These are phyloP conservation scores for Neurospora terricola DNA, from an alignment of 495 filamentous ascomycete genomes.

Conservation along the genomic window DNA sequence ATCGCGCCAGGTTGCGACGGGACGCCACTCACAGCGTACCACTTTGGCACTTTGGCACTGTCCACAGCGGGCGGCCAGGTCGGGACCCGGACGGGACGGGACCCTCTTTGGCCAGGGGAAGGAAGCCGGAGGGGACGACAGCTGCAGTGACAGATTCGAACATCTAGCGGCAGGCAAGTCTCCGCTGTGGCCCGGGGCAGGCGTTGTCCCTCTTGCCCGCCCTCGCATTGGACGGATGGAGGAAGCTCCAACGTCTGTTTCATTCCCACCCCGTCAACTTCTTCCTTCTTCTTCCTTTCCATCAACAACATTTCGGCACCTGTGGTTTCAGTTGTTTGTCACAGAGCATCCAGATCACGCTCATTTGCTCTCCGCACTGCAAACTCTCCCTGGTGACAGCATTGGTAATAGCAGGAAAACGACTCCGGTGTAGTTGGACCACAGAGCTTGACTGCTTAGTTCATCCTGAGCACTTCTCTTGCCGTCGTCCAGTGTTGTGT, in stretches of 20 bases:
- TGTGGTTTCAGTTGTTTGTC: background rate
- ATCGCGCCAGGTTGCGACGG: background rate
- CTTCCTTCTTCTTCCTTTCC: background rate
- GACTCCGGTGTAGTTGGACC: background rate
- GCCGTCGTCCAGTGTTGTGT: background rate
- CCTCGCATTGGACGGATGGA: background rate
- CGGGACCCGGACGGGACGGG: background rate
- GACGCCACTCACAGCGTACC: background rate
- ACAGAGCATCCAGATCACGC: background rate
- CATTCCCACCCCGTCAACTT: background rate
- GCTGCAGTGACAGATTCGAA: background rate
- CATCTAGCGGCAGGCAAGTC: background rate
- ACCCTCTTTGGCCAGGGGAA: background rate
- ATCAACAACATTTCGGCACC: background rate
- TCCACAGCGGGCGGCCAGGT: background rate
- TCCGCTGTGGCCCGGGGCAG: too few species aligned
- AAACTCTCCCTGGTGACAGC: background rate
- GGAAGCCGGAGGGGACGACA: background rate
- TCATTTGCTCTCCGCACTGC: background rate
- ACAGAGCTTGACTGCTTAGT: background rate
- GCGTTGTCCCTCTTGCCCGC: background rate
- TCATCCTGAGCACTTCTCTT: background rate
- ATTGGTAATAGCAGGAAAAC: background rate
- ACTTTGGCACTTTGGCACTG: background rate
- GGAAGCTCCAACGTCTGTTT: background rate